A percentile compares a stretch with the other conserved stretches of the same genome.
These are phyloP conservation scores for Hemileia vastatrix DNA, from an alignment of 1,284 basidiomycete genomes.

Conservation along the genomic window DNA sequence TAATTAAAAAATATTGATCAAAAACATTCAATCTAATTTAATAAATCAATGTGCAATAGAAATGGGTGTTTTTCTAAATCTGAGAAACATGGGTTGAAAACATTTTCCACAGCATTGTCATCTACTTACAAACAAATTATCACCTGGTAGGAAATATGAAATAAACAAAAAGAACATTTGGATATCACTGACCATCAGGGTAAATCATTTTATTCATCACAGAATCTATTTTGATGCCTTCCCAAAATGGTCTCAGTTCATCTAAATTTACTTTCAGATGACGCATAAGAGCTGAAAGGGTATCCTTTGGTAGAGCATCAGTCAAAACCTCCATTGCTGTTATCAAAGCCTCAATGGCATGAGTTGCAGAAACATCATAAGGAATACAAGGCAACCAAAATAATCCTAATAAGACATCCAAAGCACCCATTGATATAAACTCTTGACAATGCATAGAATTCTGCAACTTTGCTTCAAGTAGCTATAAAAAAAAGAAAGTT, in stretches of 20 bases:
- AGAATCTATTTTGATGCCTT: too few relatives aligned
- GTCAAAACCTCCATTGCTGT: conserved; percentile 79
- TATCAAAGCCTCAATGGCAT: conserved; percentile 71
- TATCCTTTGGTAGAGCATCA: conserved; percentile 69
- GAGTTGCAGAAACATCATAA: conserved; percentile 73
- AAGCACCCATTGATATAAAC: conserved; percentile 70
- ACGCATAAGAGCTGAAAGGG: conserved; percentile 61
- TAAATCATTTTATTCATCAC: too few relatives aligned
- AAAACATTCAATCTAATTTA: too few relatives aligned
- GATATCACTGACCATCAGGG: too few relatives aligned
- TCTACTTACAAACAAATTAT: too few relatives aligned
- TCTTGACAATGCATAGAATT: conserved; percentile 76
- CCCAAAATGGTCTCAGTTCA: conserved; percentile 65
- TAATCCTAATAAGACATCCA: conserved; percentile 64
- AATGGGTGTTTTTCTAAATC: too few relatives aligned
- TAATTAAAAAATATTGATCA: too few relatives aligned
- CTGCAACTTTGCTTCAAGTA: conserved; percentile 87
- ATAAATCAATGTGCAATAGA: too few relatives aligned
- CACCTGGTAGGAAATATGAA: too few relatives aligned
- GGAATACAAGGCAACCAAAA: conserved; percentile 78
- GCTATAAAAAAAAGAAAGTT: conserved; percentile 49
- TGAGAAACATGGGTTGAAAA: too few relatives aligned
- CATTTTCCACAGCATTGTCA: too few relatives aligned
- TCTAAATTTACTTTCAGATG: conserved; percentile 63
- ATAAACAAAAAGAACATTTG: too few relatives aligned